Evolutionary conservation across 2,329 filamentous ascomycete genomes (phyloP).

Genomic region (Scorias spongiosa): DNA sequence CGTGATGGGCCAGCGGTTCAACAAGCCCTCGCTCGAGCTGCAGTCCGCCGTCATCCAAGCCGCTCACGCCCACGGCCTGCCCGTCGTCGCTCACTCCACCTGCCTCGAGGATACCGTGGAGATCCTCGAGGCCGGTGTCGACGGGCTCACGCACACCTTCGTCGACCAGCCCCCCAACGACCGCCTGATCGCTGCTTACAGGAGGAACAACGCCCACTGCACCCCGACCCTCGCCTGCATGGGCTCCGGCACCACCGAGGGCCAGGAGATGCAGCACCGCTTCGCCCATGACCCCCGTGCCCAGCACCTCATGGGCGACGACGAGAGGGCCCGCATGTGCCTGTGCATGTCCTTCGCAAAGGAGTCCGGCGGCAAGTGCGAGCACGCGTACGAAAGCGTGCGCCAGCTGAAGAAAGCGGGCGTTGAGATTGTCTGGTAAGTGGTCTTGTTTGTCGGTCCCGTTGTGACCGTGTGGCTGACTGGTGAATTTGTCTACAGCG

Average conservation of each 20-base stretch:
- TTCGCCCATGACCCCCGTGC: slow-evolving; percentile 27
- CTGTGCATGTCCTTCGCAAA: slow-evolving; percentile 26
- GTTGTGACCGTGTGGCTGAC: no score
- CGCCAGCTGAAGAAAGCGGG: slow-evolving; percentile 24
- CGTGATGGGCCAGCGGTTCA: slow-evolving; percentile 23
- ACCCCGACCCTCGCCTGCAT: slow-evolving; percentile 29
- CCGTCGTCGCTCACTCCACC: slow-evolving; percentile 27
- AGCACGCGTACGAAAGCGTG: slow-evolving; percentile 29
- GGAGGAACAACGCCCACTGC: slow-evolving; percentile 26
- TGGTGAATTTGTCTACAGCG: slow-evolving; percentile 12
- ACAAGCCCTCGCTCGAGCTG: slow-evolving; percentile 27
- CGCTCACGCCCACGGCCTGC: slow-evolving; percentile 21
- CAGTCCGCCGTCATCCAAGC: slow-evolving; percentile 31
- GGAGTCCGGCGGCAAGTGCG: slow-evolving; percentile 17
- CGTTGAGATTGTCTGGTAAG: slow-evolving; percentile 27
- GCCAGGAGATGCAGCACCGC: slow-evolving; percentile 21
- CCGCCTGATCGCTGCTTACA: slow-evolving; percentile 27
- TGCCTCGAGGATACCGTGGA: slow-evolving; percentile 26
- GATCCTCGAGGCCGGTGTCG: slow-evolving; percentile 26
- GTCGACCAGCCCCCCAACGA: slow-evolving; percentile 24
- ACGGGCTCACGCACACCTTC: slow-evolving; percentile 31
- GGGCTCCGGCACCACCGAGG: slow-evolving; percentile 27
- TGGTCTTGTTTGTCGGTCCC: neutral
- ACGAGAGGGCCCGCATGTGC: slow-evolving; percentile 23
- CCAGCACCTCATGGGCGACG: slow-evolving; percentile 18